Conservation (phyloP, 495 filamentous ascomycete species). For the Talaromyces liani region DNA sequence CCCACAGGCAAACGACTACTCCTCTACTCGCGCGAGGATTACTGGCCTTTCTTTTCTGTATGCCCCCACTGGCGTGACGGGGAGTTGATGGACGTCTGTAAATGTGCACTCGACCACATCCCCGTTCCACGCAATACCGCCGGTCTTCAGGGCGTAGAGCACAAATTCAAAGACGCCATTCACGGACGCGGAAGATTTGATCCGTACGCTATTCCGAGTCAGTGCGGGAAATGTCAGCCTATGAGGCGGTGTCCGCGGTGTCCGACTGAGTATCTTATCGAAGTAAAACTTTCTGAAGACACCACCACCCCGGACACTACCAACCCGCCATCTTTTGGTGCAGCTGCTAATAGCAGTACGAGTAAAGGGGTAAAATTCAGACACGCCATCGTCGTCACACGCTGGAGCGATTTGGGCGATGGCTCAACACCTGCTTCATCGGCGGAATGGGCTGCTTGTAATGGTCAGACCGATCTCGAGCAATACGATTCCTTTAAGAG, state of each 20-base stretch:
- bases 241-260: constrained; percentile 53
- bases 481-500: constrained; percentile 44
- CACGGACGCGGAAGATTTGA: constrained; percentile 23
- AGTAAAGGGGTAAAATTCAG: constrained; percentile 32
- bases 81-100: constrained; percentile 47
- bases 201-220: constrained; percentile 37
- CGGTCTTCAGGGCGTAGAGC: constrained; percentile 32
- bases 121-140: constrained; percentile 32
- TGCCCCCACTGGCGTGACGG: constrained; percentile 56
- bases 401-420: constrained; percentile 54
- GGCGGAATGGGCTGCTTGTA: constrained; percentile 44
- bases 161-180: constrained; percentile 30
- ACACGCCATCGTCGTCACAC: constrained; percentile 51
- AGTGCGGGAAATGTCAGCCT: constrained; percentile 47
- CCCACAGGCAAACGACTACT: constrained; percentile 39
- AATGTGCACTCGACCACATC: constrained; percentile 52
- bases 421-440: constrained; percentile 30
- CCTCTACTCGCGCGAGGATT: constrained; percentile 50
- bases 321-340: too few species aligned
- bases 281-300: constrained; percentile 49
- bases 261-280: constrained; percentile 53
- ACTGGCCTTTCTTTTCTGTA: constrained; percentile 50
- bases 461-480: constrained; percentile 14
- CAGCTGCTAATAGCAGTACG: background rate
- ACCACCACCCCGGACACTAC: background rate